A percentile compares a stretch with the other conserved stretches of the same genome.
These are phyloP conservation scores for Arabidopsis hybrid DNA, from an alignment of 441 rosid species.

Conservation along the genomic window DNA sequence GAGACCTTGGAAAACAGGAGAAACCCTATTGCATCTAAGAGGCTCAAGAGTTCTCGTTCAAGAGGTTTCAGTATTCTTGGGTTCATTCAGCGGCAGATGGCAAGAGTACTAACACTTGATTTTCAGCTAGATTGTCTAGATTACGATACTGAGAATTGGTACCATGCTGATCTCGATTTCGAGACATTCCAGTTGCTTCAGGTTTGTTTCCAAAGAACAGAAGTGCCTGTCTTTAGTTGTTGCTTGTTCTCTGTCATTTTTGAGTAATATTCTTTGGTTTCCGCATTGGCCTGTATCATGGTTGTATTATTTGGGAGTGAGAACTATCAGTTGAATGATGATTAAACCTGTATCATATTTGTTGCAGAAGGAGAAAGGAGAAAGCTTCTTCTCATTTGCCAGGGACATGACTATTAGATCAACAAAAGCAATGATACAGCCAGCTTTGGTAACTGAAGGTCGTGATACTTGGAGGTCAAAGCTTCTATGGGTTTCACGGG, in stretches of 20 bases:
- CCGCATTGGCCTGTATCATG: not conserved
- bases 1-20: conserved; percentile 75
- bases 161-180: conserved; percentile 95
- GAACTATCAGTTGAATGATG: no score
- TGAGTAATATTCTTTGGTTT: not conserved
- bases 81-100: conserved; percentile 90
- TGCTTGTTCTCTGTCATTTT: not conserved
- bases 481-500: conserved; percentile 94
- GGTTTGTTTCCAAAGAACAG: conserved; percentile 48
- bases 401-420: conserved; percentile 86
- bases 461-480: conserved; percentile 92
- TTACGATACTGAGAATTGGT: conserved; percentile 82
- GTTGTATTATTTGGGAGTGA: not conserved
- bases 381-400: conserved; percentile 87
- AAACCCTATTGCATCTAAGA: conserved; percentile 56
- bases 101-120: conserved; percentile 72
- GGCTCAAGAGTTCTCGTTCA: conserved; percentile 61
- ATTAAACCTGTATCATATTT: conserved; percentile 12
- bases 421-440: conserved; percentile 79
- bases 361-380: conserved; percentile 84
- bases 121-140: conserved; percentile 91
- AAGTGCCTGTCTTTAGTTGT: not conserved
- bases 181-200: conserved; percentile 92
- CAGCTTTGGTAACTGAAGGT: conserved; percentile 64
- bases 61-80: conserved; percentile 82